Base-by-base conservation (phyloP, 2,329 filamentous ascomycete genomes). In the Sordariomycetes sp. region DNA sequence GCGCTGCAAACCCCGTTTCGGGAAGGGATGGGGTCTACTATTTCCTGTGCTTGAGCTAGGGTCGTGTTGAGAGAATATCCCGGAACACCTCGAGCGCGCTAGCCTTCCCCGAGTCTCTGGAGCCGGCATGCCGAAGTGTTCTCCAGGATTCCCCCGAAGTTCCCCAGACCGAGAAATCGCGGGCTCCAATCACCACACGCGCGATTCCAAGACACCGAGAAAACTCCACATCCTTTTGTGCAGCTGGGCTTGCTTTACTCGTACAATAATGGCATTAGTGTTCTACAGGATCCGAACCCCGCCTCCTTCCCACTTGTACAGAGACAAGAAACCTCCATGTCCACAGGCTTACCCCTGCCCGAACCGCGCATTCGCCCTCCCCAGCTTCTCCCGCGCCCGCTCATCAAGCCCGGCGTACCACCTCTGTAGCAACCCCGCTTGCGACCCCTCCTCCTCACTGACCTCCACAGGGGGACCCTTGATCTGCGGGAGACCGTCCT, bases 381-480 rank as follows among this genome's bases (percentile, higher is more conserved):
- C 73, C 59, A 85, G 66, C 69, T 76, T 81, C 3, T 65, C 72
- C 65, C 70, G 69, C 1, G 76, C 69, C 61, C 68, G 72, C 3
- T 69, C 72, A 61, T 81, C 80, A 55, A 85, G 67, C 52, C 73
- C 65, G 28, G 65, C 65, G 66, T 76, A 81, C 76, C 79, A 82
- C 53, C 71, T 71, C 62, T 72, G 73, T 62, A 86, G 67, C 57
- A 73, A 70, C 53, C 65, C 66, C 58, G 80, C 76, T 62, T 82
- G 79, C 32, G 70, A 71, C 55, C 70, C 71, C 68, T 85, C 83
- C 32, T 68, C 70, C 16, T 74, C 70, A 32, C 72, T 72, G 60
- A 79, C 74, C 68, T 86, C 83, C 22, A 86, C 76, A 0, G 82
- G 82, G 57, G 81, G 79, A 0, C 82, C 83, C 60, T 76, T 78